These are phyloP conservation scores for Colletotrichum nymphaeae DNA, from an alignment of 2,329 filamentous ascomycete genomes.

Conservation along the genomic window DNA sequence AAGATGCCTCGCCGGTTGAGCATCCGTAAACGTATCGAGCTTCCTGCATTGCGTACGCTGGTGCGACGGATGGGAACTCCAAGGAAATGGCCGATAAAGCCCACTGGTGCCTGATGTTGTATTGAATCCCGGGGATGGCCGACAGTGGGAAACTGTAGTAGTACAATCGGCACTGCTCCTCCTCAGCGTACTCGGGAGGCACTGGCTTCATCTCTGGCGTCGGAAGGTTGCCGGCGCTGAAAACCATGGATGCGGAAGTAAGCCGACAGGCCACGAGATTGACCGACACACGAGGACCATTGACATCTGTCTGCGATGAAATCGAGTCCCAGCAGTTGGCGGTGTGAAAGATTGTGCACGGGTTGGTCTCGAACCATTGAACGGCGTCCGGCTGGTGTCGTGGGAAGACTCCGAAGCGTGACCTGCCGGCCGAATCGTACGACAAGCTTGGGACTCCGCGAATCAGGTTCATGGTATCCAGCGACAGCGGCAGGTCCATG, in stretches of 20 bases:
- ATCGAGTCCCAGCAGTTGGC: constrained; percentile 75
- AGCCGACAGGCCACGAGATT: constrained; percentile 75
- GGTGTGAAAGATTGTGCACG: constrained; percentile 79
- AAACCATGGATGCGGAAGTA: constrained; percentile 74
- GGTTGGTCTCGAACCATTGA: constrained; percentile 75
- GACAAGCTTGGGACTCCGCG: constrained; percentile 67
- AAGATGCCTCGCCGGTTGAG: constrained; percentile 67
- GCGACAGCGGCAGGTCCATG: constrained; percentile 74
- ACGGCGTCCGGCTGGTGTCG: constrained; percentile 67
- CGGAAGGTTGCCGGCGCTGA: constrained; percentile 71
- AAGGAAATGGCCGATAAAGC: constrained; percentile 73
- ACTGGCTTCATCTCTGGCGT: constrained; percentile 54
- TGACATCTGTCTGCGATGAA: neutral
- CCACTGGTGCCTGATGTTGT: constrained; percentile 69
- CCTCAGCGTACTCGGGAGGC: constrained; percentile 57
- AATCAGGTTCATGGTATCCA: constrained; percentile 71
- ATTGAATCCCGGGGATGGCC: constrained; percentile 25
- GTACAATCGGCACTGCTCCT: constrained; percentile 76
- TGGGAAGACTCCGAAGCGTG: constrained; percentile 77
- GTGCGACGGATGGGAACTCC: constrained; percentile 73
- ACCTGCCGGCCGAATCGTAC: constrained; percentile 67
- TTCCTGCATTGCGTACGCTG: constrained; percentile 64
- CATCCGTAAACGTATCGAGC: constrained; percentile 76
- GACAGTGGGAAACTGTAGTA: constrained; percentile 72
- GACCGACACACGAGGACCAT: constrained; percentile 51